These are phyloP conservation scores for Vigna trinervia DNA, from an alignment of 306 rosid genomes.

Conservation along the genomic window DNA sequence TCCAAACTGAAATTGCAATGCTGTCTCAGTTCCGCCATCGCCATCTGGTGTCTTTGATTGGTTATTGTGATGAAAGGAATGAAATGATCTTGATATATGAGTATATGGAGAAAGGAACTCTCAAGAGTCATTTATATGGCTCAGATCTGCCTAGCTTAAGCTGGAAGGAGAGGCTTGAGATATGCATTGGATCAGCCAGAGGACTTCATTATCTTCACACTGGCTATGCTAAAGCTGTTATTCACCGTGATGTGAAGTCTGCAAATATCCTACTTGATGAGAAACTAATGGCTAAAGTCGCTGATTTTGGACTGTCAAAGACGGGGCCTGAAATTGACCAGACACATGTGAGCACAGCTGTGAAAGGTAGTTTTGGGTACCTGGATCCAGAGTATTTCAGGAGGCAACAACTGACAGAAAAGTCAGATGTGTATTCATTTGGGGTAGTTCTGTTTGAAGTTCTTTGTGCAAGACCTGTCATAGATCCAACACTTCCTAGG, in stretches of 20 bases:
- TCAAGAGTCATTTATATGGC: conserved; percentile 91
- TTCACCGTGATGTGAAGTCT: conserved; percentile 91
- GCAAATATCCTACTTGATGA: conserved; percentile 91
- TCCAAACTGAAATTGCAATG: conserved; percentile 89
- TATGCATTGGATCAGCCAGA: conserved; percentile 91
- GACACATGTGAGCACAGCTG: conserved; percentile 90
- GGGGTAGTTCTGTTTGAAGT: conserved; percentile 91
- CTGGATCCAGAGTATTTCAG: conserved; percentile 93
- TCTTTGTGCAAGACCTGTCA: conserved; percentile 87
- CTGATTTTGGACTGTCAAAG: conserved; percentile 89
- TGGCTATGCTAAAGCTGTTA: conserved; percentile 86
- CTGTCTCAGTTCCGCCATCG: conserved; percentile 92
- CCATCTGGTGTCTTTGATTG: conserved; percentile 87
- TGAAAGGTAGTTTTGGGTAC: conserved; percentile 88
- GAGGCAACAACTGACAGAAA: conserved; percentile 86
- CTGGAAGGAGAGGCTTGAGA: conserved; percentile 88
- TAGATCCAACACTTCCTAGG: conserved; percentile 84
- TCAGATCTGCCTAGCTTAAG: conserved; percentile 68
- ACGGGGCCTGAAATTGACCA: conserved; percentile 86
- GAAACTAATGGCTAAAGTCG: conserved; percentile 92
- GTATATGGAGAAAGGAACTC: conserved; percentile 91
- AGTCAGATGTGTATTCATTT: conserved; percentile 88
- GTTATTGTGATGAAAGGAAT: conserved; percentile 87
- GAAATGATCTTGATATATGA: conserved; percentile 93
- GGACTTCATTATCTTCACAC: conserved; percentile 98